phyloP scores from a whole-genome alignment of 208 protist genomes.

The Novymonas esmeraldas region DNA sequence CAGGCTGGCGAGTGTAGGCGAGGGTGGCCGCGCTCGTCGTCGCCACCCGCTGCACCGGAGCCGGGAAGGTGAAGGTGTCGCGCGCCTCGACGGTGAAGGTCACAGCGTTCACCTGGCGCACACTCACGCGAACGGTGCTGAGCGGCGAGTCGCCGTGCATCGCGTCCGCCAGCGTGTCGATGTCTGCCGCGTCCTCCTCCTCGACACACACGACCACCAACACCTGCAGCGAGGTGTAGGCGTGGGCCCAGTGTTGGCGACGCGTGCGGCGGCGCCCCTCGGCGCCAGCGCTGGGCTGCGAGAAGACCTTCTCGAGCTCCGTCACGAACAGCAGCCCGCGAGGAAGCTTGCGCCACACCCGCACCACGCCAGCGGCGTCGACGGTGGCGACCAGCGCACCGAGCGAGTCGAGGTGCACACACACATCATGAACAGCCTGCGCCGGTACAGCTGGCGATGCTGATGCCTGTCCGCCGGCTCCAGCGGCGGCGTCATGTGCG shows the following conservation, averaged over 20 bases:
- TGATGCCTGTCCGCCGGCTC: background rate
- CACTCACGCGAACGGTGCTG: constrained; percentile 41
- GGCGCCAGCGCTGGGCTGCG: background rate
- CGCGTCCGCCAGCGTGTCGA: background rate
- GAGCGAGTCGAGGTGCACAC: constrained; percentile 48
- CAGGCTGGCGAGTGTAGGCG: constrained; percentile 49
- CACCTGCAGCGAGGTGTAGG: constrained; percentile 31
- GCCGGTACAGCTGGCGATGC: background rate
- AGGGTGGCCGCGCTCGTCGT: no score
- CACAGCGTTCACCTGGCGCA: constrained; percentile 48
- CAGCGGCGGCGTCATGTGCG: constrained; percentile 14
- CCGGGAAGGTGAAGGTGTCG: constrained; percentile 41
- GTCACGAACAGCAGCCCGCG: constrained; percentile 64
- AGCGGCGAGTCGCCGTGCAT: no score
- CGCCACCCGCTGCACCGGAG: constrained; percentile 21
- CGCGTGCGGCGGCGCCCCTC: constrained; percentile 2
- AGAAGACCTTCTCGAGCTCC: constrained; percentile 52
- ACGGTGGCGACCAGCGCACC: constrained; percentile 57
- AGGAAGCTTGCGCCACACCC: constrained; percentile 77
- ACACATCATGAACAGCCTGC: constrained; percentile 44
- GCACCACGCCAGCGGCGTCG: constrained; percentile 50
- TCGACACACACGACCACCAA: constrained; percentile 42
- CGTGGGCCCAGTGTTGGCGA: constrained; percentile 27
- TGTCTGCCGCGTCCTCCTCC: constrained; percentile 13
- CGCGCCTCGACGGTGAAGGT: constrained; percentile 61